Conservation (phyloP, 148 eudicot genomes). For the Rhododendron williamsianum region DNA sequence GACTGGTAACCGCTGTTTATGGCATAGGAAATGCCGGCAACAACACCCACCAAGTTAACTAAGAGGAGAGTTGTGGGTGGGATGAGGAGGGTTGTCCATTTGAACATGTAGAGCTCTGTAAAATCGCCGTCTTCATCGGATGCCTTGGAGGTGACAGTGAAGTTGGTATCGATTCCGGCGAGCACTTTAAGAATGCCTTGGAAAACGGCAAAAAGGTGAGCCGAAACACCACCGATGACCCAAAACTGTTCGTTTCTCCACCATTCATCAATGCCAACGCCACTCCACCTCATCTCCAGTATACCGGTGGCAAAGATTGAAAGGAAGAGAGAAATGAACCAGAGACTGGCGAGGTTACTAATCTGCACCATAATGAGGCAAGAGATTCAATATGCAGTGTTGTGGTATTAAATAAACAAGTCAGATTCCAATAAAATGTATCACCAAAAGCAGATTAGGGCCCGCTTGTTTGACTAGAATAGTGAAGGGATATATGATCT, state of each 20-base stretch:
- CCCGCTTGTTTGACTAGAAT: neutral
- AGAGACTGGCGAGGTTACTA: conserved; percentile 62
- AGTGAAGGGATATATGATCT: neutral
- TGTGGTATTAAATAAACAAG: neutral
- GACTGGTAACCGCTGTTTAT: conserved; percentile 79
- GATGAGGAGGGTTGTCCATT: conserved; percentile 75
- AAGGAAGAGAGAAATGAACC: conserved; percentile 65
- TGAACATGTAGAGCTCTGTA: conserved; percentile 71
- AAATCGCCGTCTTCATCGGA: conserved; percentile 70
- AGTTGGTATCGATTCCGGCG: conserved; percentile 73
- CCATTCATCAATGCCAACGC: conserved; percentile 76
- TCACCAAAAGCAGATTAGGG: neutral
- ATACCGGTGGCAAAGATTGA: conserved; percentile 72
- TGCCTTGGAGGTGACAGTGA: conserved; percentile 76
- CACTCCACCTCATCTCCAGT: conserved; percentile 79
- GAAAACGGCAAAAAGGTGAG: conserved; percentile 71
- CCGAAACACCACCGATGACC: conserved; percentile 79
- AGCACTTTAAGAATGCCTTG: conserved; percentile 76
- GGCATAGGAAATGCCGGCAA: conserved; percentile 66
- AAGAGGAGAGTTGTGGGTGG: conserved; percentile 77
- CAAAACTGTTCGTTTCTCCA: conserved; percentile 88
- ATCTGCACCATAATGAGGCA: conserved; percentile 35
- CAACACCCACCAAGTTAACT: conserved; percentile 66
- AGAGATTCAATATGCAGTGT: neutral
- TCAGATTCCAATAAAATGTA: neutral